Evolutionary conservation across 306 rosid genomes (phyloP).

Genomic region (Lablab purpureus): DNA sequence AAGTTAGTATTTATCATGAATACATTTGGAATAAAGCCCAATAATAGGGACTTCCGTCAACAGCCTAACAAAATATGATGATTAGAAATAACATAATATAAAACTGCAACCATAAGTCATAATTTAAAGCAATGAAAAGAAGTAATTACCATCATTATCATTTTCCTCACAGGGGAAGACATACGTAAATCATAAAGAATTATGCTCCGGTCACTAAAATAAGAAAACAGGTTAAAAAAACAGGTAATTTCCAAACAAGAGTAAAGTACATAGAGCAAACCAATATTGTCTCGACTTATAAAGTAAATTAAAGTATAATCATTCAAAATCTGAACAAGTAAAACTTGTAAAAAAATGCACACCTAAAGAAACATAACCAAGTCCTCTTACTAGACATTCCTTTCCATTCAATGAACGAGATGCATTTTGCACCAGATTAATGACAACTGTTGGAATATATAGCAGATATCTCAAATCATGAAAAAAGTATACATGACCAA

Average conservation of each 20-base stretch:
- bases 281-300: not conserved
- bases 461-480: not conserved
- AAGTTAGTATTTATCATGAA: slow-evolving; percentile 50
- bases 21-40: slow-evolving; percentile 10
- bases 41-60: slow-evolving; percentile 6
- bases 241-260: not conserved
- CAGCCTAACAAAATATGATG: not conserved
- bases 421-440: not conserved
- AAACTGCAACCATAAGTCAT: not conserved
- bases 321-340: not conserved
- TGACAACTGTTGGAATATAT: not conserved
- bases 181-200: slow-evolving; percentile 80
- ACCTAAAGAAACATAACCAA: not conserved
- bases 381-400: not conserved
- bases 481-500: not conserved
- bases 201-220: slow-evolving; percentile 85
- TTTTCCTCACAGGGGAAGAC: slow-evolving; percentile 70
- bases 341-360: slow-evolving; percentile 9
- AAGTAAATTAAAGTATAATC: not conserved
- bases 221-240: slow-evolving; percentile 38
- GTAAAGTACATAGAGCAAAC: not conserved
- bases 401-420: not conserved
- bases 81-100: slow-evolving; percentile 31
- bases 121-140: slow-evolving; percentile 27
- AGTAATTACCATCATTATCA: slow-evolving; percentile 78